Percentiles rank a stretch among this genome's conserved stretches.
These are phyloP conservation scores for Nadsonia starkeyi-henricii DNA, from an alignment of 1,139 yeast species.

Conservation along the genomic window DNA sequence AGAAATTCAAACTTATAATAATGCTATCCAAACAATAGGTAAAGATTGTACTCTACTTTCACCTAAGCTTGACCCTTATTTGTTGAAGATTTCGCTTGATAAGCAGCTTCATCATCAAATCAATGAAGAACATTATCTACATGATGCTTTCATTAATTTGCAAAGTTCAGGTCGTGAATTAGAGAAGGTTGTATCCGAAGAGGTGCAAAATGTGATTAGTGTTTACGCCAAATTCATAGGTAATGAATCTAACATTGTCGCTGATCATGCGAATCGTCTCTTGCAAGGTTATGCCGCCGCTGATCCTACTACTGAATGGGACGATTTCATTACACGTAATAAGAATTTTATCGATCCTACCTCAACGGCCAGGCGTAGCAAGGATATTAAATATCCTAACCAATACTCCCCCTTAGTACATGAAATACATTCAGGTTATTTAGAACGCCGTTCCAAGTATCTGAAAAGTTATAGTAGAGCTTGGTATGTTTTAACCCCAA, in stretches of 20 bases:
- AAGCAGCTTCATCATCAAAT: constrained; percentile 65
- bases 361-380: constrained; percentile 51
- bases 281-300: constrained; percentile 52
- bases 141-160: constrained; percentile 76
- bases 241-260: constrained; percentile 6
- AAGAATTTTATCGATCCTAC: constrained; percentile 65
- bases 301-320: constrained; percentile 82
- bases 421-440: constrained; percentile 62
- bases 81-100: constrained; percentile 59
- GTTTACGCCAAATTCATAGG: constrained; percentile 43
- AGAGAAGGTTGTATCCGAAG: constrained; percentile 76
- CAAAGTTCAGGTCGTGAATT: constrained; percentile 82
- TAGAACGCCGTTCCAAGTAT: constrained; percentile 84
- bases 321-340: constrained; percentile 60
- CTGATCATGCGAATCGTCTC: background rate
- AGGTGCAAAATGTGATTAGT: constrained; percentile 68
- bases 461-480: constrained; percentile 80
- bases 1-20: constrained; percentile 16
- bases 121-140: constrained; percentile 70
- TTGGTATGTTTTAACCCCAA: constrained; percentile 83
- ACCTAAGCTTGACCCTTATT: constrained; percentile 63
- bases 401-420: constrained; percentile 57
- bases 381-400: constrained; percentile 51
- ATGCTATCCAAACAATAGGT: constrained; percentile 18
- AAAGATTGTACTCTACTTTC: constrained; percentile 25